phyloP scores from a whole-genome alignment of 345 rosid species.

The Barbarea vulgaris region DNA sequence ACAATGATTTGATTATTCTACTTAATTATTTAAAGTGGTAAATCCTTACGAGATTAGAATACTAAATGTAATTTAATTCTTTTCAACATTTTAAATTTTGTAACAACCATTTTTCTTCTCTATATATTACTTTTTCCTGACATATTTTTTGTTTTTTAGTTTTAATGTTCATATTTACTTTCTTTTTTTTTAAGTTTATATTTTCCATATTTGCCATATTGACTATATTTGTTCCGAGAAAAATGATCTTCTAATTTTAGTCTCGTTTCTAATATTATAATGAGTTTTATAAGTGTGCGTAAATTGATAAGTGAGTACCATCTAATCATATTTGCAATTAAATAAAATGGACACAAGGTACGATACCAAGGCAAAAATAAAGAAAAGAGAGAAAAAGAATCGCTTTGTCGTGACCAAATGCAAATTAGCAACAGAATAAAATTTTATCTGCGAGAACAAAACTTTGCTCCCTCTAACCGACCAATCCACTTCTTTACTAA shows the following conservation, averaged over 20 bases:
- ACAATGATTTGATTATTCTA: not conserved
- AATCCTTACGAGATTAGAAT: not conserved
- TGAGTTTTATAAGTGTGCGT: no score
- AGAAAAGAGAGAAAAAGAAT: constrained; percentile 30
- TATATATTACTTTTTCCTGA: not conserved
- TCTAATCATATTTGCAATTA: not conserved
- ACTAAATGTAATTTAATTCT: not conserved
- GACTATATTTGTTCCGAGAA: not conserved
- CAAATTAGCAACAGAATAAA: constrained; percentile 38
- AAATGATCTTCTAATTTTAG: not conserved
- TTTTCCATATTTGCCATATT: no score
- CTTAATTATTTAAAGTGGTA: not conserved
- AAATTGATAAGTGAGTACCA: not conserved
- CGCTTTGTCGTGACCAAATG: constrained; percentile 47
- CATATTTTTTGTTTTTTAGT: no score
- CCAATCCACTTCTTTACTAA: constrained; percentile 9
- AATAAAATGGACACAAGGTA: constrained; percentile 19
- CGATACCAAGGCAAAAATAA: constrained; percentile 19
- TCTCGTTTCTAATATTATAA: no score
- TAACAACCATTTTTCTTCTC: not conserved
- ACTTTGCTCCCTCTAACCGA: constrained; percentile 30
- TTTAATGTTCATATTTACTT: not conserved
- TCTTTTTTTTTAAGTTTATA: no score
- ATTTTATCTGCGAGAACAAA: not conserved
- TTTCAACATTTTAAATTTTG: not conserved